Base-by-base conservation (phyloP, 805 yeast species). In the Saturnispora mendoncae region DNA sequence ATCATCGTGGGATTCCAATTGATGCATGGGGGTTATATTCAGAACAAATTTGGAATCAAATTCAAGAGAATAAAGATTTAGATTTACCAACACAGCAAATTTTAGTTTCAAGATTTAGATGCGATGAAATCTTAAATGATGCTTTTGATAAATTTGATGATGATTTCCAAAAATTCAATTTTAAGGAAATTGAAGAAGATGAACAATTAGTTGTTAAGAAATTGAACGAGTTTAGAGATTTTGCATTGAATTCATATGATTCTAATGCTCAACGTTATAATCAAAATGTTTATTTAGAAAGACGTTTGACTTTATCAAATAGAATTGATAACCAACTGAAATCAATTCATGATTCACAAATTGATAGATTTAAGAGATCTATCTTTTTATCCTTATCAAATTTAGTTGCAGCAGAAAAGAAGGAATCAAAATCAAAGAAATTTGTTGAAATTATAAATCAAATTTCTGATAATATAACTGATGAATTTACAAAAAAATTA, bases 11-110 rank as follows among this genome's bases (percentile, higher is more conserved):
- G 36, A 77, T 92, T 42, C 98, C 98, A 9, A 69, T 90, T 40
- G 98, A 92, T 62, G 97, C 97, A 19, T 92, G 98, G 97, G 73
- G 90, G 4, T 62, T 87, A 58, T 92, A 92, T 53, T 87, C 96
- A 1, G 80, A 78, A 41, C 83, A 80, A 55, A 80, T 95, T 50
- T 92, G 98, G 98, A 80, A 84, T 39, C 95, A 86, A 61, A 92
- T 92, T 53, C 95, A 86, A 58, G 70, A 72, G 46, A 92, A 92
- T 64, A 88, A 86, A 61, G 98, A 92, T 58, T 72, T 92, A 48
- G 98, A 92, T 62, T 69, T 92, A 49, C 98, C 98, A 21, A 88
- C 97, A 2, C 98, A 92, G 57, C 98, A 92, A 60, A 84, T 85
- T 25, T 68, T 92, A 45, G 97, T 92, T 19, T 95, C 98, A 6